phyloP scores from a whole-genome alignment of 2,329 filamentous ascomycete genomes.

The Diplodia scrobiculata region DNA sequence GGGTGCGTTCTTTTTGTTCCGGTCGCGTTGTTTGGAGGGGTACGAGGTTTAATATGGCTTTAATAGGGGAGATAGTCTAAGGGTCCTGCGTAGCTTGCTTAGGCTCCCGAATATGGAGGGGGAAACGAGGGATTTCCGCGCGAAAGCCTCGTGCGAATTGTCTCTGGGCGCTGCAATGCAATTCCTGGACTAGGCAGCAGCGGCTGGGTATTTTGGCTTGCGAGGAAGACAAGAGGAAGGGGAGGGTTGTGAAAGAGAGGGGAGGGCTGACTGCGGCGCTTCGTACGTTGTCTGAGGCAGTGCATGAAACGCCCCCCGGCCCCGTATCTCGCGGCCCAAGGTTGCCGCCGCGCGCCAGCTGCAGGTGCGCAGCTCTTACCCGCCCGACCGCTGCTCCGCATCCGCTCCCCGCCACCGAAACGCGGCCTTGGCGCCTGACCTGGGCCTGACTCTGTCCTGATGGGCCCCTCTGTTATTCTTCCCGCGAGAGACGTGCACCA shows the following conservation, averaged over 20 bases:
- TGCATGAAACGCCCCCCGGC: neutral
- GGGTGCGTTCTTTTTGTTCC: neutral
- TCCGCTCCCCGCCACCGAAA: constrained; percentile 20
- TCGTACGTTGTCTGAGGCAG: neutral
- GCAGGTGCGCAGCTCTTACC: neutral
- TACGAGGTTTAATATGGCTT: neutral
- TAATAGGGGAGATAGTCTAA: neutral
- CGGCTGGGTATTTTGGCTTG: neutral
- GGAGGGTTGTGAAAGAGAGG: neutral
- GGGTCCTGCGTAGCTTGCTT: neutral
- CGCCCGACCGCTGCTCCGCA: constrained; percentile 15
- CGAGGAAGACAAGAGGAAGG: neutral
- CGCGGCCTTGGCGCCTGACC: constrained; percentile 19
- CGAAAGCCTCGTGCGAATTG: neutral
- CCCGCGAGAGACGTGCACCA: neutral
- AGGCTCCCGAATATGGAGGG: neutral
- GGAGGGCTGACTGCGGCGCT: constrained; percentile 1
- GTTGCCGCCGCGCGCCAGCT: neutral
- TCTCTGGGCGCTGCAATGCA: neutral
- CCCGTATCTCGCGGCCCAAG: neutral
- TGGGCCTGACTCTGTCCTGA: neutral
- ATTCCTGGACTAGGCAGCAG: neutral
- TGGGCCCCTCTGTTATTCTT: neutral
- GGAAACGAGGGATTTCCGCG: constrained; percentile 3
- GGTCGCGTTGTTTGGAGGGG: constrained; percentile 12